Percentiles rank a stretch among this genome's conserved stretches.
These are phyloP conservation scores for Olyra latifolia DNA, from an alignment of 176 grass and related monocot genomes.

Conservation along the genomic window DNA sequence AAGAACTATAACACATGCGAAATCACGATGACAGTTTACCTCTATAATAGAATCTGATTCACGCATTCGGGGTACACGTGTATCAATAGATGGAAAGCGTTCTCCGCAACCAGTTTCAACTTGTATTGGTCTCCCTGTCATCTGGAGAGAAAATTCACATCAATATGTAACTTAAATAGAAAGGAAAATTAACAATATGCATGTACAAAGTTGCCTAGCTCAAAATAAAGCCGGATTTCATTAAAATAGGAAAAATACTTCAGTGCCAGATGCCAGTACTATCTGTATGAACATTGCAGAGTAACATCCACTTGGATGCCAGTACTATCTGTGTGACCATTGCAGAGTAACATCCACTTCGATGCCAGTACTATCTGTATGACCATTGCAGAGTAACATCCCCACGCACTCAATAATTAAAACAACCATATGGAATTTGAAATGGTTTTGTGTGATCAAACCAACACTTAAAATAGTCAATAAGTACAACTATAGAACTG, in stretches of 20 bases:
- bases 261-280: not conserved
- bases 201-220: not conserved
- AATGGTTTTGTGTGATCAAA: conserved; percentile 14
- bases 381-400: not conserved
- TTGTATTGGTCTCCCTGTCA: conserved; percentile 94
- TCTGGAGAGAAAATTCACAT: conserved; percentile 52
- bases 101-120: conserved; percentile 80
- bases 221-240: not conserved
- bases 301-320: not conserved
- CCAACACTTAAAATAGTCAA: not conserved
- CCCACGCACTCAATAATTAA: not conserved
- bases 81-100: conserved; percentile 87
- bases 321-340: not conserved
- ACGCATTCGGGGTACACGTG: conserved; percentile 63
- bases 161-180: conserved; percentile 19
- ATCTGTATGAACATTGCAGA: not conserved
- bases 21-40: conserved; percentile 51
- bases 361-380: not conserved
- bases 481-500: conserved; percentile 3
- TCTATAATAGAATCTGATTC: conserved; percentile 97
- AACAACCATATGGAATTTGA: not conserved
- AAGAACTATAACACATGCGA: conserved; percentile 17
- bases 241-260: not conserved
- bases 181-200: not conserved
- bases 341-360: not conserved